phyloP scores from a whole-genome alignment of 2,329 filamentous ascomycete genomes.

The Colletotrichum tamarilloi region DNA sequence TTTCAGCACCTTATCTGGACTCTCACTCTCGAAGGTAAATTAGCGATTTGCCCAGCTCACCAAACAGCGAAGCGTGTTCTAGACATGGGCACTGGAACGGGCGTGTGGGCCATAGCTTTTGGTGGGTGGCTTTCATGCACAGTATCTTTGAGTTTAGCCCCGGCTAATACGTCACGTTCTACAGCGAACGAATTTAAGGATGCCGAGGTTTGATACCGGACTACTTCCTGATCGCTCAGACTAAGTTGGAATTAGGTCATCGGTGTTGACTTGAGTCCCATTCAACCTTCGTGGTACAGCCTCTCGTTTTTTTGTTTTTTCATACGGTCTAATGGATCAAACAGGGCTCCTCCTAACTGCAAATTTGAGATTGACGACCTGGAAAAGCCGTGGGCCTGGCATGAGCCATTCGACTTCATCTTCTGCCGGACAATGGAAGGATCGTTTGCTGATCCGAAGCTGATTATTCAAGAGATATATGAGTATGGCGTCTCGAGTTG shows the following conservation, averaged over 20 bases:
- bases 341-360: constrained; percentile 54
- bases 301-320: constrained; percentile 2
- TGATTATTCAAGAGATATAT: constrained; percentile 39
- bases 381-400: constrained; percentile 42
- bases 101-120: constrained; percentile 57
- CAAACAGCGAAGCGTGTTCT: constrained; percentile 45
- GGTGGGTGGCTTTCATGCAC: constrained; percentile 32
- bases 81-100: constrained; percentile 60
- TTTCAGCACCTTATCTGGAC: constrained; percentile 48
- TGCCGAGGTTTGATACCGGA: constrained; percentile 37
- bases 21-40: constrained; percentile 43
- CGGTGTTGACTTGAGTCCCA: constrained; percentile 47
- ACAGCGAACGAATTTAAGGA: constrained; percentile 44
- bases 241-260: constrained; percentile 22
- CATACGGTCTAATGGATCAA: background rate
- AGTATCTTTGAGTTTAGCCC: background rate
- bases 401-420: constrained; percentile 47
- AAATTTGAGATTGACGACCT: constrained; percentile 48
- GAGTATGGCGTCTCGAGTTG: constrained; percentile 1
- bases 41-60: constrained; percentile 41
- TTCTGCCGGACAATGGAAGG: constrained; percentile 45
- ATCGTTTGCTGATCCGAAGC: constrained; percentile 40
- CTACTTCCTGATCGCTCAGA: too few species aligned
- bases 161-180: background rate
- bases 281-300: constrained; percentile 44